Base-by-base conservation (phyloP, 352 stramenopile species). In the Pythium guiyangense region DNA sequence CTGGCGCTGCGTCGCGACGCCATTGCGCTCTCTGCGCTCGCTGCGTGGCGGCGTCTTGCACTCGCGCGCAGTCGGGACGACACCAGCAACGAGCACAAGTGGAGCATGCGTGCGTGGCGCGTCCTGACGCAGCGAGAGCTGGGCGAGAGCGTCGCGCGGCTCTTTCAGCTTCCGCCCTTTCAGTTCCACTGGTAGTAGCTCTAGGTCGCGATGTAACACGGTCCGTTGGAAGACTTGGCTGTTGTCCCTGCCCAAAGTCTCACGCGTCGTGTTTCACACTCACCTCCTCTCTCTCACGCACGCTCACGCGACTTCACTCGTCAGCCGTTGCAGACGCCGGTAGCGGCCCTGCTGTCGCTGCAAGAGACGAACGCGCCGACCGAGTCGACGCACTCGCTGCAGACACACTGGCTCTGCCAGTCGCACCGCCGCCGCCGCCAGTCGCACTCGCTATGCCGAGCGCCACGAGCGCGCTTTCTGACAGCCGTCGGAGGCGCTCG, bases 401-500 rank as follows among this genome's bases (percentile, higher is more conserved):
- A 8, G 35, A 42, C 35, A 42, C 39, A 15, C 11, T n/a, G 39
- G 5, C 17, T 44, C 1, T 44, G 39, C 11, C 14, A 15, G 6
- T n/a, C 5, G 3, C 39, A 6, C 39, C 2, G 4, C 12, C 3
- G 6, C 17, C 39, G 6, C 17, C 39, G 6, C 3, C 39, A 34
- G 39, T 44, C 12, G 11, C 17, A 44, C 12, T n/a, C 3, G 39
- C 14, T 15, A n/a, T n/a, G 11, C 12, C 39, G 11, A 44, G 39
- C 39, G 40, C 40, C 12, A 46, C 17, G 69, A 59, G 69, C 37
- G 39, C 17, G 15, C 18, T 43, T 2, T 50, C 52, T 6, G 52
- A n/a, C 0, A 81, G 45, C 6, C 43, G 50, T 22, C 68, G 57
- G 22, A 88, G 53, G 0, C 78, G 67, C 40, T 83, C 72, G 25